Base-by-base conservation (phyloP, 345 rosid species). In the Fremontodendron californicum region DNA sequence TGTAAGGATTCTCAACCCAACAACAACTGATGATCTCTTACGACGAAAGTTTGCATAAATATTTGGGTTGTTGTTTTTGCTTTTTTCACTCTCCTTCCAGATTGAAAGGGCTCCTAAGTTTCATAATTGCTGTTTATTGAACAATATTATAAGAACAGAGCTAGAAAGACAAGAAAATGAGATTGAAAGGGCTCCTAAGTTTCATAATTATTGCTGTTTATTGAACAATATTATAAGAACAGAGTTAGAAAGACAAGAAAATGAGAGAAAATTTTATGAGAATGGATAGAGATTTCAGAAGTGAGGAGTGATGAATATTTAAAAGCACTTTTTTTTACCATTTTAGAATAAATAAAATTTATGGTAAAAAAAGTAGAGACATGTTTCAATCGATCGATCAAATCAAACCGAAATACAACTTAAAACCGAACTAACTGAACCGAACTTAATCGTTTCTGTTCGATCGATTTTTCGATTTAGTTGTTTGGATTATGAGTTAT, bases 1-100 rank as follows among this genome's bases (percentile, higher is more conserved):
- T 25, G 88, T 79, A 15, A 90, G 81, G 62, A 82, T 86, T 83
- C 85, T 86, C 54, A 93, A 80, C 39, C 98, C 98, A 73, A 89
- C 88, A 25, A 71, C 83, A 77, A 64, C 71, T 16, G 75, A 19
- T 51, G 84, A 76, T 15, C 49, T 75, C 58, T 73, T 74, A 18
- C 6, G n/a, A n/a, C n/a, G n/a, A n/a, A 23, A 68, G 31, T 62
- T 78, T 74, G 31, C 54, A 35, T 27, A 2, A 1, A 23, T 21
- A n/a, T n/a, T n/a, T n/a, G n/a, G n/a, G n/a, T n/a, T 51, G 42
- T 42, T 51, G 54, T 5, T 35, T 19, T 23, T 73, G 58, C 60
- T 35, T 23, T 79, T 25, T 3, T 43, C 23, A 3, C 23, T 40
- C 63, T 61, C 60, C 77, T 31, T 65, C 65, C 68, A 52, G 15